Percentiles rank a stretch among this genome's conserved stretches.
phyloP scores from a whole-genome alignment of 1,284 basidiomycete species.

The Ganoderma resinaceum region DNA sequence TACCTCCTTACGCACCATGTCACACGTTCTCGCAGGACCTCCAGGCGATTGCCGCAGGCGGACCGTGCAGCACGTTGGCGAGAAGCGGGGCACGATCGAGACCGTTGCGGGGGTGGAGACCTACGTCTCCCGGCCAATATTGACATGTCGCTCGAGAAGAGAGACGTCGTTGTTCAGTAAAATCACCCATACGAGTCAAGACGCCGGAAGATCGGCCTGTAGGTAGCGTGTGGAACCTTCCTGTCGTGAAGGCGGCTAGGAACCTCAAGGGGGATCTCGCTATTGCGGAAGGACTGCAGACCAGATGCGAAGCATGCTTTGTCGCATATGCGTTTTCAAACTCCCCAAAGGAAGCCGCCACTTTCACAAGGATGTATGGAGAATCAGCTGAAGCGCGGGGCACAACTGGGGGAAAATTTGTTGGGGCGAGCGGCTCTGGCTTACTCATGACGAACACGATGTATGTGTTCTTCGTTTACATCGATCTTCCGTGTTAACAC shows the following conservation, averaged over 20 bases:
- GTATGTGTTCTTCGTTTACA: slow-evolving; percentile 20
- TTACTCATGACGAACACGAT: slow-evolving; percentile 61
- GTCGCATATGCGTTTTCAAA: slow-evolving; percentile 67
- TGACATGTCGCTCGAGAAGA: too few species aligned
- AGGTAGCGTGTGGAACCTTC: slow-evolving; percentile 57
- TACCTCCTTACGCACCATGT: too few species aligned
- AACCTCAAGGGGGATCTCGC: slow-evolving; percentile 66
- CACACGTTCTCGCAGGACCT: too few species aligned
- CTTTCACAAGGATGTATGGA: slow-evolving; percentile 60
- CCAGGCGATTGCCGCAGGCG: too few species aligned
- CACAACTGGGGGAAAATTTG: slow-evolving; percentile 44
- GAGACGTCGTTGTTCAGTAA: too few species aligned
- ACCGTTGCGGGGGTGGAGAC: too few species aligned
- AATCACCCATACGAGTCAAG: too few species aligned
- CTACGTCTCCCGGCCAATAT: too few species aligned
- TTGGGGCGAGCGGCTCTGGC: slow-evolving; percentile 71
- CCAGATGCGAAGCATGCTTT: slow-evolving; percentile 47
- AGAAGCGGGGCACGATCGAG: too few species aligned
- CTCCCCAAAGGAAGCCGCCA: slow-evolving; percentile 60
- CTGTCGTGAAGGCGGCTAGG: slow-evolving; percentile 68
- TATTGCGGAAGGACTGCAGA: slow-evolving; percentile 63
- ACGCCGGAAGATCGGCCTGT: slow-evolving; percentile 36
- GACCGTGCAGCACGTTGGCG: too few species aligned
- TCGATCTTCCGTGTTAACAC: background rate
- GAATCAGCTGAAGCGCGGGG: slow-evolving; percentile 57